Conservation (phyloP, 1,284 basidiomycete genomes). For the Stereum hirsutum region DNA sequence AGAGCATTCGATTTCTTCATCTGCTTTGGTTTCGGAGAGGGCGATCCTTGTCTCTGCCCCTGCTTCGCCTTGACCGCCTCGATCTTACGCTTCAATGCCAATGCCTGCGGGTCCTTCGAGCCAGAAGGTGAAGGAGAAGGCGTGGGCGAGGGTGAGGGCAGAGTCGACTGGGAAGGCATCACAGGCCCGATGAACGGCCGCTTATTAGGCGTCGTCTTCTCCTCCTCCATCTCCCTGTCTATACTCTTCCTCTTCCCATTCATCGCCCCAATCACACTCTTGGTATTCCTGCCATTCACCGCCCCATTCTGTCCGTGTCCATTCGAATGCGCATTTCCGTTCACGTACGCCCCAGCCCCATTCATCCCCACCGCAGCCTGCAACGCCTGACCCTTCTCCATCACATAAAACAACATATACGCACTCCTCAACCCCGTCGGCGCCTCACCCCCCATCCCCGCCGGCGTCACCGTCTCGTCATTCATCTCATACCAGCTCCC, state of each 20-base stretch:
- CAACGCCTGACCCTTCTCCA: constrained; percentile 64
- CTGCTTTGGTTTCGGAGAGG: neutral
- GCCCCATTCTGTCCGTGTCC: too few species aligned
- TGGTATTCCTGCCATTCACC: constrained; percentile 13
- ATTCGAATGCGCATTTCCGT: neutral
- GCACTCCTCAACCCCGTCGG: constrained; percentile 72
- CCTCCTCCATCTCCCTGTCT: constrained; percentile 33
- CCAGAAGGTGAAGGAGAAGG: constrained; percentile 13
- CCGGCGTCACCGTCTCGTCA: constrained; percentile 67
- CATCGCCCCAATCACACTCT: constrained; percentile 33
- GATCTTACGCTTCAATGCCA: constrained; percentile 52
- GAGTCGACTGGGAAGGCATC: constrained; percentile 51
- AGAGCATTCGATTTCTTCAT: constrained; percentile 26
- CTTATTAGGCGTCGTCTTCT: constrained; percentile 35
- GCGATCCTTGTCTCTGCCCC: neutral
- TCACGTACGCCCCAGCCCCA: constrained; percentile 9
- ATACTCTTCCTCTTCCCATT: constrained; percentile 55
- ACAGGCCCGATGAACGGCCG: constrained; percentile 57
- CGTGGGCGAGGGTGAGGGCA: constrained; percentile 10
- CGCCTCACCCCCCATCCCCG: constrained; percentile 23
- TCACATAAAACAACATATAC: constrained; percentile 90
- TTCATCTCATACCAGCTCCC: constrained; percentile 91
- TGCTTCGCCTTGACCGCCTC: constrained; percentile 25
- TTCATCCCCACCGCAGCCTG: constrained; percentile 41
- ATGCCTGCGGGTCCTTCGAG: constrained; percentile 50